Evolutionary conservation across 768 basidiomycete species (phyloP).

Genomic region (Cyclocybe aegerita): DNA sequence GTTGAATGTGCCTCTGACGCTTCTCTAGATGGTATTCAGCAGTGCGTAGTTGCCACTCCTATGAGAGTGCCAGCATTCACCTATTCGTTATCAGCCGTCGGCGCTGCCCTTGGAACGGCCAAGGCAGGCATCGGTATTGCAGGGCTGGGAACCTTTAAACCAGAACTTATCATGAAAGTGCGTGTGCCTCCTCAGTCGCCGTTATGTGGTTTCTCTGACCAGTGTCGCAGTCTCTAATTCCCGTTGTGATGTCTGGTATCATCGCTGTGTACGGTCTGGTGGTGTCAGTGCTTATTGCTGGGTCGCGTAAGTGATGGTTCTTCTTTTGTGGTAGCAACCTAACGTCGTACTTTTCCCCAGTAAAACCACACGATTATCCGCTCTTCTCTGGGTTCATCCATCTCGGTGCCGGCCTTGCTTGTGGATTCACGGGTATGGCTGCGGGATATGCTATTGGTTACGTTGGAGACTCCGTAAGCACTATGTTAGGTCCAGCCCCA

Average conservation of each 20-base stretch:
- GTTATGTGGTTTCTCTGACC: not conserved
- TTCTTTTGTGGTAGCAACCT: conserved; percentile 1
- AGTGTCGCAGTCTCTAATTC: conserved; percentile 75
- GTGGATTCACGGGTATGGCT: conserved; percentile 92
- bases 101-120: conserved; percentile 94
- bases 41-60: conserved; percentile 53
- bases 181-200: conserved; percentile 13
- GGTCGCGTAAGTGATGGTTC: conserved; percentile 38
- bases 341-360: conserved; percentile 34
- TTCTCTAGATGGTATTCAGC: conserved; percentile 88
- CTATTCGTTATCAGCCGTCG: conserved; percentile 59
- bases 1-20: not conserved
- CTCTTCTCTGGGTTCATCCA: conserved; percentile 89
- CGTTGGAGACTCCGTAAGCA: conserved; percentile 88
- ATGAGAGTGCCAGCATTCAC: conserved; percentile 3
- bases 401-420: conserved; percentile 84
- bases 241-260: conserved; percentile 98
- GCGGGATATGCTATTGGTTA: conserved; percentile 95
- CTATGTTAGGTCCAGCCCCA: not conserved
- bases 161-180: conserved; percentile 98
- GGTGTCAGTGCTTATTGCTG: conserved; percentile 90
- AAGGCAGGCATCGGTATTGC: conserved; percentile 98
- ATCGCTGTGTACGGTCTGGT: conserved; percentile 97
- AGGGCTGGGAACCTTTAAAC: conserved; percentile 89
- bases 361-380: conserved; percentile 69